phyloP scores from a whole-genome alignment of 495 filamentous ascomycete species.

The Penicillium ochrochloron region DNA sequence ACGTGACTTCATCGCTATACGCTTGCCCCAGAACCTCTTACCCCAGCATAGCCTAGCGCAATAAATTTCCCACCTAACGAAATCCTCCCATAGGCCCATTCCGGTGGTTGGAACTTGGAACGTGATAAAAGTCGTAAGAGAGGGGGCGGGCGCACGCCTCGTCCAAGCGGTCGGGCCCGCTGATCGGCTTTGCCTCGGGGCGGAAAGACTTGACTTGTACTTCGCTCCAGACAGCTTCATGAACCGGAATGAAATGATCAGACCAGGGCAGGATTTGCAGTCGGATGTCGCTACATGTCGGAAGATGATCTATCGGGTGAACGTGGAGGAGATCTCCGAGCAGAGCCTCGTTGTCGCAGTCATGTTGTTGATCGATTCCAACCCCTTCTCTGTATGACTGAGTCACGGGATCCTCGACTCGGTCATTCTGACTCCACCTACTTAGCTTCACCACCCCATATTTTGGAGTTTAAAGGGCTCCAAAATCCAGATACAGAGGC shows the following conservation, averaged over 20 bases:
- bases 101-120: neutral
- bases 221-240: no score
- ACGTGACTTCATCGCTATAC: neutral
- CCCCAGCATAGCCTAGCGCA: neutral
- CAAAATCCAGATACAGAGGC: no score
- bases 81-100: neutral
- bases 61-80: neutral
- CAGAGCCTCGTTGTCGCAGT: neutral
- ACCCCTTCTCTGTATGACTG: no score
- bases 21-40: neutral
- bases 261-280: neutral
- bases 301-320: neutral
- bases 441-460: no score
- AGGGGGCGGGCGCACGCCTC: neutral
- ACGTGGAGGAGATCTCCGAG: neutral
- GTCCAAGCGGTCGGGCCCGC: slow-evolving; percentile 9
- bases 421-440: no score
- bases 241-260: neutral
- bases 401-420: no score
- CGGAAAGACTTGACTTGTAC: neutral
- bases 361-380: neutral
- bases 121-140: neutral
- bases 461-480: no score
- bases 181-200: neutral
- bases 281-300: neutral